Base-by-base conservation (phyloP, 1,284 basidiomycete genomes). In the Fomitiporia mediterranea region DNA sequence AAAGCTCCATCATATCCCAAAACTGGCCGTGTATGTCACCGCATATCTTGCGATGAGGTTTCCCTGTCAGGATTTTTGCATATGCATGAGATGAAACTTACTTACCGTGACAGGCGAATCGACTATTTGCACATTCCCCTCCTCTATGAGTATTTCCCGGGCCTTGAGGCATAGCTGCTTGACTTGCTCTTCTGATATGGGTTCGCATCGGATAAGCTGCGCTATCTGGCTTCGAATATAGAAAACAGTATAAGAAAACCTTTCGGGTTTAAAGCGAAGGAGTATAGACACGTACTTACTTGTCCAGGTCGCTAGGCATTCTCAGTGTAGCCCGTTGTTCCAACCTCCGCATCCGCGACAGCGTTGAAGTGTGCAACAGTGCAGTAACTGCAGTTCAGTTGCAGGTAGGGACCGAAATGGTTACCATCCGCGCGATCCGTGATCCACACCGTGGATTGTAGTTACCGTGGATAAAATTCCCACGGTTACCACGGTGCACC, bases 1-100 rank as follows among this genome's bases (percentile, higher is more conserved):
- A 98, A 51, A 98, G 80, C 74, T 99, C 94, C 83, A 98, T 87
- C 62, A 99, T 81, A 70, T 99, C 96, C 71, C 91, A 97, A 70
- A 99, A 99, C 69, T 99, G 96, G 9, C 96, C 96, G 68, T 99
- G 96, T 53, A 99, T 99, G 74, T 99, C 97, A 19, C 96, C 96
- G 68, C 97, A 99, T 72, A 99, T 95, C 28, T 51, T 13, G n/a
- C 44, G 37, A 9, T 38, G 13, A 25, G 42, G 46, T 43, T 7
- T 28, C 19, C 27, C 46, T 59, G 23, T 49, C 58, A 47, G 37
- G 56, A 43, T 37, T 7, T 46, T 15, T 39, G 13, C n/a, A 44
- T 47, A 30, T 39, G 53, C 21, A 54, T 48, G 28, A 49, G 46
- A 52, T 35, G 53, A 48, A 19, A 17, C 23, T 25, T 3, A 74